Evolutionary conservation across 1,284 basidiomycete species (phyloP).

Genomic region (Ustilago trichophora): DNA sequence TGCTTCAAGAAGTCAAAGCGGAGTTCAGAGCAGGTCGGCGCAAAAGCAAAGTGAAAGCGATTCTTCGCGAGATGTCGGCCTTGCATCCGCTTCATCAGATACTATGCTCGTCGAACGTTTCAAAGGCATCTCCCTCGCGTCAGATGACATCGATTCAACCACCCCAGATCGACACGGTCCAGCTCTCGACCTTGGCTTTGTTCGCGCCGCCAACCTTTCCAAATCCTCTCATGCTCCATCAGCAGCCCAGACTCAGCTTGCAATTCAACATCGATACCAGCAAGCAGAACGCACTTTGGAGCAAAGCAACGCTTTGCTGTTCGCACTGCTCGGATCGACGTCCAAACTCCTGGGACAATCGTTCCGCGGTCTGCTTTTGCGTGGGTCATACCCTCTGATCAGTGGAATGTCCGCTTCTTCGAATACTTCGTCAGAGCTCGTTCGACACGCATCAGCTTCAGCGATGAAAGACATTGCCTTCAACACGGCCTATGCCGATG

Average conservation of each 20-base stretch:
- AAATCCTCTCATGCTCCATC: not conserved
- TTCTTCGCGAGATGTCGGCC: not conserved
- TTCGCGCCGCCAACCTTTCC: constrained; percentile 30
- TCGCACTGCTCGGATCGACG: constrained; percentile 39
- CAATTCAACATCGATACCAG: constrained; percentile 6
- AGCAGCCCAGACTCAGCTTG: not conserved
- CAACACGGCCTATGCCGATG: constrained; percentile 54
- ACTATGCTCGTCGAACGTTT: constrained; percentile 21
- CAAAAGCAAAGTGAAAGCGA: not conserved
- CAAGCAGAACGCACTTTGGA: constrained; percentile 10
- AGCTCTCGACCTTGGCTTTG: constrained; percentile 45
- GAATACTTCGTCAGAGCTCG: constrained; percentile 2
- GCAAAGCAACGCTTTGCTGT: constrained; percentile 31
- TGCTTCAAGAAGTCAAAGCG: not conserved
- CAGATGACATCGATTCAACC: constrained; percentile 6
- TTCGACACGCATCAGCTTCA: constrained; percentile 21
- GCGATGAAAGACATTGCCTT: constrained; percentile 46
- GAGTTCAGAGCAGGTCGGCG: too few species aligned
- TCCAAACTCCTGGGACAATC: constrained; percentile 53
- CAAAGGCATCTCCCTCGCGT: constrained; percentile 25
- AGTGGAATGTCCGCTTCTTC: constrained; percentile 42
- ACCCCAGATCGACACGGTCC: constrained; percentile 34
- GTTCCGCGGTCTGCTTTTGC: constrained; percentile 50
- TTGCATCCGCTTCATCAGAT: not conserved
- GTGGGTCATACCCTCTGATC: constrained; percentile 56